Evolutionary conservation across 306 rosid species (phyloP).

Genomic region (Urtica urens): DNA sequence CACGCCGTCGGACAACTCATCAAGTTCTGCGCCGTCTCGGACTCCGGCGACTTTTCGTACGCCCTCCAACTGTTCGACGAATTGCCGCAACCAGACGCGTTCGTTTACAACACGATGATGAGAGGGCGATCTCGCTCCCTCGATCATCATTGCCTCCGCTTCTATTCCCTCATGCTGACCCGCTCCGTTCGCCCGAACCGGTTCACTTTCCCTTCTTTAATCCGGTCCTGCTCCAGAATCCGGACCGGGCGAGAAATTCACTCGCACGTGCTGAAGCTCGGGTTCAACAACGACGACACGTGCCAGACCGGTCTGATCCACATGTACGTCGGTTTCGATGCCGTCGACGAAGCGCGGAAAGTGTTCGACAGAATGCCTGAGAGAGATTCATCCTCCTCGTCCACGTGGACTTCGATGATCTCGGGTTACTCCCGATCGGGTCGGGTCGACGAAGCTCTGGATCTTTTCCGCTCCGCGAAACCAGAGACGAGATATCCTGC

Average conservation of each 20-base stretch:
- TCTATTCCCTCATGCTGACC: slow-evolving; percentile 39
- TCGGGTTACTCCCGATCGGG: slow-evolving; percentile 43
- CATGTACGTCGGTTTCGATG: slow-evolving; percentile 30
- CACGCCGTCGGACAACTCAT: slow-evolving; percentile 41
- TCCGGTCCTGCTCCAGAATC: slow-evolving; percentile 32
- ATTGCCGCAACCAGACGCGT: slow-evolving; percentile 41
- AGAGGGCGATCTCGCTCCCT: slow-evolving; percentile 25
- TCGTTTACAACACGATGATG: slow-evolving; percentile 44
- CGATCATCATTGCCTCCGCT: slow-evolving; percentile 17
- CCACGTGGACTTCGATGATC: slow-evolving; percentile 50
- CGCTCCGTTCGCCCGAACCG: slow-evolving; percentile 31
- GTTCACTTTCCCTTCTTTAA: slow-evolving; percentile 40
- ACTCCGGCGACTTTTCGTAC: slow-evolving; percentile 28
- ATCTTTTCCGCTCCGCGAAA: slow-evolving; percentile 37
- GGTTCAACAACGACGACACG: slow-evolving; percentile 26
- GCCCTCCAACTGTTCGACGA: slow-evolving; percentile 37
- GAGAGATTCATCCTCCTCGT: slow-evolving; percentile 36
- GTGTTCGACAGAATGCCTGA: slow-evolving; percentile 35
- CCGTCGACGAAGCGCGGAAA: slow-evolving; percentile 32
- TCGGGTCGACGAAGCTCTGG: slow-evolving; percentile 33
- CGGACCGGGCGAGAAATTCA: slow-evolving; percentile 41
- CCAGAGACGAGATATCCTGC: slow-evolving; percentile 33
- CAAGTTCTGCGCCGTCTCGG: slow-evolving; percentile 38
- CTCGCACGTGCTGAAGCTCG: slow-evolving; percentile 48
- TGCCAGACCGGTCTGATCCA: slow-evolving; percentile 35